phyloP scores from a whole-genome alignment of 805 yeast species.

The Candida boidinii region DNA sequence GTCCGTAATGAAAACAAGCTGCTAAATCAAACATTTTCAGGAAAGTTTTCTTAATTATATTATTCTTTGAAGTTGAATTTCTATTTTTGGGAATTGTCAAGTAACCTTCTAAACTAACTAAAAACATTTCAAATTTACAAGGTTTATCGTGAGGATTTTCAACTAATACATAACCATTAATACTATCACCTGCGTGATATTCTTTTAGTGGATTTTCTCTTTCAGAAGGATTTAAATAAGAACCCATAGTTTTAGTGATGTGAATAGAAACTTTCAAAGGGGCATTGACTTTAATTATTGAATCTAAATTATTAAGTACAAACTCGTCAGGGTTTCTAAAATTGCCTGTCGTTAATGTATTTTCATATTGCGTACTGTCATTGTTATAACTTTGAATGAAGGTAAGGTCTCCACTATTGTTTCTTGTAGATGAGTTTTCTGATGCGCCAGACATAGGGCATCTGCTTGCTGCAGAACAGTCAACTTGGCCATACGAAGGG shows the following conservation, averaged over 20 bases:
- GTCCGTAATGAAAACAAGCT: constrained; percentile 36
- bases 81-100: constrained; percentile 10
- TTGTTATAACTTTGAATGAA: too few relatives aligned
- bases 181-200: constrained; percentile 54
- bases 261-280: constrained; percentile 13
- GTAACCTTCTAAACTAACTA: constrained; percentile 45
- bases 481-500: too few relatives aligned
- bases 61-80: constrained; percentile 7
- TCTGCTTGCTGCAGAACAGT: too few relatives aligned
- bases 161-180: constrained; percentile 44
- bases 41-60: constrained; percentile 22
- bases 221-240: constrained; percentile 11
- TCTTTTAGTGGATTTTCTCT: constrained; percentile 33
- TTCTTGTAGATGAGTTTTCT: too few relatives aligned
- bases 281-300: constrained; percentile 10
- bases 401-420: too few relatives aligned
- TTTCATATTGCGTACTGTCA: too few relatives aligned
- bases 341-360: too few relatives aligned
- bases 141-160: constrained; percentile 28
- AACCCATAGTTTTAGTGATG: constrained; percentile 36
- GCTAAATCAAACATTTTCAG: constrained; percentile 40
- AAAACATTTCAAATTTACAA: constrained; percentile 51
- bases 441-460: too few relatives aligned
- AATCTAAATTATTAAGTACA: constrained; percentile 17
- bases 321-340: too few relatives aligned